phyloP scores from a whole-genome alignment of 176 grass and related monocot genomes.

The Avena atlantica region DNA sequence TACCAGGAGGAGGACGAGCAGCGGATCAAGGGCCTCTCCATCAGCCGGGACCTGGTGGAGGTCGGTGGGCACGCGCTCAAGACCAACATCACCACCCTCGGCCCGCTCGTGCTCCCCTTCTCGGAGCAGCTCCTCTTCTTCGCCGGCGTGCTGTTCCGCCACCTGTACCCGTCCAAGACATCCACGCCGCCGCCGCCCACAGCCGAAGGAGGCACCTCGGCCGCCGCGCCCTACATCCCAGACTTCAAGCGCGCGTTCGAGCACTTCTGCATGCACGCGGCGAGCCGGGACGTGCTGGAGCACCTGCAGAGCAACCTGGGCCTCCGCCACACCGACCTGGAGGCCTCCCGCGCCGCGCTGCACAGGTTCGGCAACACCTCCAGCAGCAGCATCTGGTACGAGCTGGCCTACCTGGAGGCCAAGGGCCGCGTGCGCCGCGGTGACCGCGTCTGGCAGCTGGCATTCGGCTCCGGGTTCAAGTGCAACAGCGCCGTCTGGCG shows the following conservation, averaged over 20 bases:
- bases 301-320: constrained; percentile 90
- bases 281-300: constrained; percentile 92
- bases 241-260: constrained; percentile 98
- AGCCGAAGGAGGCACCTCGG: constrained; percentile 5
- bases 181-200: constrained; percentile 20
- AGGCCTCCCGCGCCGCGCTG: constrained; percentile 88
- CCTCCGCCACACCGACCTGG: constrained; percentile 68
- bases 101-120: constrained; percentile 89
- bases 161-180: constrained; percentile 73
- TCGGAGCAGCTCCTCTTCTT: constrained; percentile 98
- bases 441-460: constrained; percentile 99
- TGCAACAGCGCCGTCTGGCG: constrained; percentile 99
- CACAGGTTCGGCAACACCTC: constrained; percentile 98
- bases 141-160: constrained; percentile 84
- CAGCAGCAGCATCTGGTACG: constrained; percentile 98
- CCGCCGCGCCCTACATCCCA: constrained; percentile 81
- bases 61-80: constrained; percentile 94
- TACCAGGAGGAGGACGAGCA: constrained; percentile 99
- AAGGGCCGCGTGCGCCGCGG: constrained; percentile 83
- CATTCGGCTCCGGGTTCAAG: constrained; percentile 98
- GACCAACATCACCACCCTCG: constrained; percentile 98
- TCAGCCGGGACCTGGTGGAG: constrained; percentile 96
- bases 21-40: constrained; percentile 85
- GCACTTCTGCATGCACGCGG: constrained; percentile 98
- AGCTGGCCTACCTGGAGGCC: constrained; percentile 91